Conservation (phyloP, 352 stramenopile genomes). For the Plasmopara viticola region DNA sequence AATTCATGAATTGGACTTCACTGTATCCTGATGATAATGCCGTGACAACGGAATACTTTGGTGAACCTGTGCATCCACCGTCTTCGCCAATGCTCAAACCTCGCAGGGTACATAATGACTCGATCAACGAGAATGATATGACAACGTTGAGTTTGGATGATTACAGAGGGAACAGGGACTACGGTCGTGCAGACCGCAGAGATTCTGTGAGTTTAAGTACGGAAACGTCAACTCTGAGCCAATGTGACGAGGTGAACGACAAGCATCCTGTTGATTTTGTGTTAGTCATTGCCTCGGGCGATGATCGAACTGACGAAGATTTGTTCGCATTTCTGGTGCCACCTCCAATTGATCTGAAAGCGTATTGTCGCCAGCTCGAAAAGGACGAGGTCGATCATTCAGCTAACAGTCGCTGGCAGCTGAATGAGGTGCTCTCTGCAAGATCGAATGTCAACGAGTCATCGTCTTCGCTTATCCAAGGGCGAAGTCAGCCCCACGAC, state of each 20-base stretch:
- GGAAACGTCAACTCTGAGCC: conserved; percentile 8
- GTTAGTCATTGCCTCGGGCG: conserved; percentile 75
- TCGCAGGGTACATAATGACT: conserved; percentile 19
- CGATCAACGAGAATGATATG: conserved; percentile 8
- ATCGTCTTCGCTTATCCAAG: conserved; percentile 7
- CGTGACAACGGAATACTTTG: conserved; percentile 67
- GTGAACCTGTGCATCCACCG: conserved; percentile 37
- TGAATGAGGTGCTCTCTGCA: not conserved
- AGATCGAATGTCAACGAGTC: conserved; percentile 9
- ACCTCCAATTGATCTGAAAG: conserved; percentile 74
- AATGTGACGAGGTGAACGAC: conserved; percentile 20
- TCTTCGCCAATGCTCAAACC: conserved; percentile 48
- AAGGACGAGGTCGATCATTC: conserved; percentile 47
- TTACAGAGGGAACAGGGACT: conserved; percentile 5
- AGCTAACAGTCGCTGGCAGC: conserved; percentile 13
- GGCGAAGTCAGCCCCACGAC: conserved; percentile 23
- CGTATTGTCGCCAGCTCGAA: conserved; percentile 69
- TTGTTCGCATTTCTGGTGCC: conserved; percentile 73
- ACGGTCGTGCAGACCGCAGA: conserved; percentile 11
- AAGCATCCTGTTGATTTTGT: conserved; percentile 68
- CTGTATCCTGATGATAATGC: conserved; percentile 62
- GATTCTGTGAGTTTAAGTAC: conserved; percentile 15
- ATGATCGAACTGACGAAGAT: conserved; percentile 81
- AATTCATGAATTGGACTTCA: conserved; percentile 74
- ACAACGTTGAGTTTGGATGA: conserved; percentile 9